Conservation (phyloP, 1,284 basidiomycete species). For the Meira nashicola region DNA sequence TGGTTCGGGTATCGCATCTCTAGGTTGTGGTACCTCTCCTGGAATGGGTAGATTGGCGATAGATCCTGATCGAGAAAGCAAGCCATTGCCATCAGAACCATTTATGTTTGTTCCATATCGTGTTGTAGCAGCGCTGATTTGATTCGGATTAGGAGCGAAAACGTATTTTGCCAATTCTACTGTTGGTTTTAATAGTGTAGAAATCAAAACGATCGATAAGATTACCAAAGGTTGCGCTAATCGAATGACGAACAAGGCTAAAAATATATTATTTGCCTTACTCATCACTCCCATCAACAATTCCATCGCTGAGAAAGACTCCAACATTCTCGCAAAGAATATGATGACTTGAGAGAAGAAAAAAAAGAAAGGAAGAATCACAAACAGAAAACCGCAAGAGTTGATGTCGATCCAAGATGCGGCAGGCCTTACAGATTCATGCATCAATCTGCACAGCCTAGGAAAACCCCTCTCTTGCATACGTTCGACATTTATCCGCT, state of each 20-base stretch:
- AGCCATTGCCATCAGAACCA: slow-evolving; percentile 17
- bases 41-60: slow-evolving; percentile 5
- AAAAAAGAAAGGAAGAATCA: no score
- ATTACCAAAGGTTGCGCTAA: slow-evolving; percentile 26
- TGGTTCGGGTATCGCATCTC: slow-evolving; percentile 24
- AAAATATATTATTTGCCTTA: neutral
- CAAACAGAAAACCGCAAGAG: no score
- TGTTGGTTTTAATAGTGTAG: slow-evolving; percentile 22
- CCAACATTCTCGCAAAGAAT: no score
- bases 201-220: slow-evolving; percentile 24
- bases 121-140: slow-evolving; percentile 10
- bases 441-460: no score
- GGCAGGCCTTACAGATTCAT: no score
- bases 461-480: no score
- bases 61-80: slow-evolving; percentile 16
- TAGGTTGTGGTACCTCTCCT: neutral
- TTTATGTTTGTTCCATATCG: slow-evolving; percentile 9
- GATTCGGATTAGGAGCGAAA: slow-evolving; percentile 10
- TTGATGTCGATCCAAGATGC: no score
- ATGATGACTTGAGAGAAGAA: no score
- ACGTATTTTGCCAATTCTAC: neutral
- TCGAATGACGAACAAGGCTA: slow-evolving; percentile 23
- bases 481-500: no score
- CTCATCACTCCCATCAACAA: no score
- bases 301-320: no score